These are phyloP conservation scores for Citrus inodora DNA, from an alignment of 345 rosid species.

Conservation along the genomic window DNA sequence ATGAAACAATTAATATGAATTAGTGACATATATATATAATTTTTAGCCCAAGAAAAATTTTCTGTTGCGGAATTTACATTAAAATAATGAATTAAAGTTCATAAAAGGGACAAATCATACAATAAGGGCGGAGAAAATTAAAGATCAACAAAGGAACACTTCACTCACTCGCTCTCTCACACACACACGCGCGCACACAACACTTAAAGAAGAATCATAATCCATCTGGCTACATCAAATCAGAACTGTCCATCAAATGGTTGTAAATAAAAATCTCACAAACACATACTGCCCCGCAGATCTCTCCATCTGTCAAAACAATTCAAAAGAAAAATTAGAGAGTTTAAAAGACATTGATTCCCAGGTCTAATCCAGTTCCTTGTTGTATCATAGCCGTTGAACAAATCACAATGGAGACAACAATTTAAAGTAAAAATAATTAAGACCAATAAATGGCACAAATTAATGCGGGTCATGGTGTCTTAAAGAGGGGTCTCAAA, in stretches of 20 bases:
- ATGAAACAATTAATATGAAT: too few relatives aligned
- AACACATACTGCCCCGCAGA: not conserved
- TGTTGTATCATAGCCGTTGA: too few relatives aligned
- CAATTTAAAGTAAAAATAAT: not conserved
- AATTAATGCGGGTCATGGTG: too few relatives aligned
- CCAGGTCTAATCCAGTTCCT: not conserved
- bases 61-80: too few relatives aligned
- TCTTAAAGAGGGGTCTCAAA: too few relatives aligned
- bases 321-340: not conserved
- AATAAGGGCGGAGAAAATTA: too few relatives aligned
- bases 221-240: not conserved
- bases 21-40: too few relatives aligned
- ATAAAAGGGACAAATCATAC: too few relatives aligned
- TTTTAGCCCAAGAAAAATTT: too few relatives aligned
- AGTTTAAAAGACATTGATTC: not conserved
- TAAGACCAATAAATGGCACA: not conserved
- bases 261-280: not conserved
- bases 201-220: not conserved
- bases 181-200: not conserved
- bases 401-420: not conserved
- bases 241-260: not conserved
- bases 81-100: not conserved
- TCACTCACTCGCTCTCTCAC: too few relatives aligned
- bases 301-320: constrained; percentile 13
- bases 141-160: too few relatives aligned